These are phyloP conservation scores for Arabis alpina DNA, from an alignment of 345 rosid genomes.

Conservation along the genomic window DNA sequence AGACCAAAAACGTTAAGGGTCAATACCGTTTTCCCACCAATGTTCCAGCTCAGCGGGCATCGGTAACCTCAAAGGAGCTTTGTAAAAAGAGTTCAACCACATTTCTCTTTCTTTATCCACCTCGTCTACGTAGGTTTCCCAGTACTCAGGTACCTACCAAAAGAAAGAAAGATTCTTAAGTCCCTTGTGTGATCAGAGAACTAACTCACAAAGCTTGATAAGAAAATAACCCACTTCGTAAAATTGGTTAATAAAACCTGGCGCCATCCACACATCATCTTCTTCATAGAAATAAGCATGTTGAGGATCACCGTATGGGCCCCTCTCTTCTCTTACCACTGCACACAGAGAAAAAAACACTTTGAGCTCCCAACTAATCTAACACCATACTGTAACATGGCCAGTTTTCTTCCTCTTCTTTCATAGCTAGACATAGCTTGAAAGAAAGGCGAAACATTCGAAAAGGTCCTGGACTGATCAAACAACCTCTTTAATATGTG, in stretches of 20 bases:
- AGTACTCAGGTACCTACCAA: conserved; percentile 83
- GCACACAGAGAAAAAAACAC: conserved; percentile 21
- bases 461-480: conserved; percentile 10
- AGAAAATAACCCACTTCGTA: conserved; percentile 58
- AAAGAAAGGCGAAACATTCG: conserved; percentile 13
- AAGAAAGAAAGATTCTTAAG: conserved; percentile 24
- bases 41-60: conserved; percentile 97
- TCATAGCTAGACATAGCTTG: background rate
- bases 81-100: conserved; percentile 96
- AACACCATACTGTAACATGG: background rate
- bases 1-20: conserved; percentile 13
- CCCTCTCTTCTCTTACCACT: conserved; percentile 96
- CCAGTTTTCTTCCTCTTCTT: conserved; percentile 1
- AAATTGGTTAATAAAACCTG: conserved; percentile 92
- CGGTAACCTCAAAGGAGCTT: conserved; percentile 86
- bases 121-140: conserved; percentile 86
- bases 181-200: conserved; percentile 24
- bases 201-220: conserved; percentile 25
- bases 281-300: conserved; percentile 92
- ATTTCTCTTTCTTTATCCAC: conserved; percentile 91
- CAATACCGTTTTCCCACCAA: conserved; percentile 84
- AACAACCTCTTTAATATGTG: conserved; percentile 4
- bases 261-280: conserved; percentile 98
- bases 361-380: too few species aligned
- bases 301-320: conserved; percentile 90